These are phyloP conservation scores for Neonectria punicea DNA, from an alignment of 2,329 filamentous ascomycete genomes.

Conservation along the genomic window DNA sequence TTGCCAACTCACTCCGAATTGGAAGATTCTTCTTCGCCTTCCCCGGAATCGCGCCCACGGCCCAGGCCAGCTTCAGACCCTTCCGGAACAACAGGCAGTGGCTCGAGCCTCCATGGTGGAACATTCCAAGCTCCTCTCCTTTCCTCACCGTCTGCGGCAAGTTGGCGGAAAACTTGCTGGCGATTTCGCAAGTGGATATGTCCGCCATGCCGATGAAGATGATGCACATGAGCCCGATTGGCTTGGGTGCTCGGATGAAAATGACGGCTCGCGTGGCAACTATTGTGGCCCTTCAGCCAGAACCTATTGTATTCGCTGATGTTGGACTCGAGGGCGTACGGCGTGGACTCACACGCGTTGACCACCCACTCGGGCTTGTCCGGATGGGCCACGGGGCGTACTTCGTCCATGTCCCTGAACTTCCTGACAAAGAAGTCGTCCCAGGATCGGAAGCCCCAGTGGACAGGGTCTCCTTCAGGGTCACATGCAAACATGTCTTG, in stretches of 20 bases:
- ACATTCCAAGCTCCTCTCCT: conserved; percentile 77
- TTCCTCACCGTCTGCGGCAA: conserved; percentile 51
- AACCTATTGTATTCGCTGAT: conserved; percentile 67
- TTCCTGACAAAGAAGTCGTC: conserved; percentile 63
- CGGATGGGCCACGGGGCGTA: conserved; percentile 64
- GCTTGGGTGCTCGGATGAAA: conserved; percentile 73
- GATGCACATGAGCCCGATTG: conserved; percentile 73
- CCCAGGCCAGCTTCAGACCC: conserved; percentile 54
- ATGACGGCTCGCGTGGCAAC: conserved; percentile 73
- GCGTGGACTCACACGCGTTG: conserved; percentile 70
- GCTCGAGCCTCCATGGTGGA: conserved; percentile 76
- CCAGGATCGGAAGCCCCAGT: conserved; percentile 67
- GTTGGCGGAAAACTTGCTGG: conserved; percentile 29
- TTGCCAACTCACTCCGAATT: conserved; percentile 30
- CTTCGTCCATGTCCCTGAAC: conserved; percentile 50
- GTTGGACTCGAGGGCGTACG: conserved; percentile 58
- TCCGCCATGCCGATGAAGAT: conserved; percentile 79
- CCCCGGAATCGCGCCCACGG: conserved; percentile 26
- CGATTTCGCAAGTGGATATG: conserved; percentile 71
- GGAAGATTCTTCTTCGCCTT: conserved; percentile 28
- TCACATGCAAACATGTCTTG: conserved; percentile 35
- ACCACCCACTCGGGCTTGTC: conserved; percentile 53
- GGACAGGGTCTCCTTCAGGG: conserved; percentile 22
- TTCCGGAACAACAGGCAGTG: conserved; percentile 72
- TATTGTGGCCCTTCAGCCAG: conserved; percentile 72